These are phyloP conservation scores for Suhomyces sp. DNA, from an alignment of 805 yeast genomes.

Conservation along the genomic window DNA sequence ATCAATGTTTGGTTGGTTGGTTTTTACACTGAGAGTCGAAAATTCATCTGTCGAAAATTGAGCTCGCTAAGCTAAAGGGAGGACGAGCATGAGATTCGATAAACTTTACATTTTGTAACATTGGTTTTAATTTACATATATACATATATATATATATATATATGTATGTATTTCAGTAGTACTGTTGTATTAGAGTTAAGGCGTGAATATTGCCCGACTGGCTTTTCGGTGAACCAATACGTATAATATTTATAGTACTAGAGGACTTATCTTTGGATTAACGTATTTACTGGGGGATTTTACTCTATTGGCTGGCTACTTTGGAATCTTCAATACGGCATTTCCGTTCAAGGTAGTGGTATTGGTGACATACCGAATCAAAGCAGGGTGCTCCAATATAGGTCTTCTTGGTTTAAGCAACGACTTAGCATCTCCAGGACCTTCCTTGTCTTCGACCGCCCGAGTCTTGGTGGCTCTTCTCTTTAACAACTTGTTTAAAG, in stretches of 20 bases:
- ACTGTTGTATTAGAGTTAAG: too few species aligned
- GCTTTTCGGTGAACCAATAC: too few species aligned
- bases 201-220: too few species aligned
- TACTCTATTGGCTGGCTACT: too few species aligned
- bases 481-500: conserved; percentile 79
- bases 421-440: conserved; percentile 15
- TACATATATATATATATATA: too few species aligned
- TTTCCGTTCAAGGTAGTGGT: conserved; percentile 5
- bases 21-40: not conserved
- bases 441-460: conserved; percentile 33
- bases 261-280: too few species aligned
- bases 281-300: too few species aligned
- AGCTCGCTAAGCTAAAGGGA: not conserved
- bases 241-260: too few species aligned
- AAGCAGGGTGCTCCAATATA: conserved; percentile 42
- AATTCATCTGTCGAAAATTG: not conserved
- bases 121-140: too few species aligned
- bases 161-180: too few species aligned
- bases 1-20: not conserved
- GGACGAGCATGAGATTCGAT: not conserved
- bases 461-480: conserved; percentile 77
- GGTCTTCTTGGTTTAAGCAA: conserved; percentile 42
- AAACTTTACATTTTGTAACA: too few species aligned
- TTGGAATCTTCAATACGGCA: too few species aligned
- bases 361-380: conserved; percentile 39